Base-by-base conservation (phyloP, 2,329 filamentous ascomycete genomes). In the Emergomyces pasteurianus region DNA sequence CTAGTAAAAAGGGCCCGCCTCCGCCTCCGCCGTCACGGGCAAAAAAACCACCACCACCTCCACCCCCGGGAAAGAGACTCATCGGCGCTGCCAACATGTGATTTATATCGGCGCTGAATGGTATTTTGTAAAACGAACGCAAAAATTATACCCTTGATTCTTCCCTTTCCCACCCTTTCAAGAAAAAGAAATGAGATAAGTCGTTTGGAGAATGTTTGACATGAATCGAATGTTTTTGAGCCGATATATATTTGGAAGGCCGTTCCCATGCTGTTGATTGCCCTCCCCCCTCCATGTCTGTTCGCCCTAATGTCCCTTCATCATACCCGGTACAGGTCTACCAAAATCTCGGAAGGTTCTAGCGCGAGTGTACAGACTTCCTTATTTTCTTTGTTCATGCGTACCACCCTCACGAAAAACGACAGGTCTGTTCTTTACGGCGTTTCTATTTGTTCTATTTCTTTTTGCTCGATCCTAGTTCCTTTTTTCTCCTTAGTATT, bases 31-130 rank as follows among this genome's bases (percentile, higher is more conserved):
- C 83, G 9, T 81, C 80, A 26, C 76, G 84, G 68, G 75, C 81
- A 42, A 88, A 86, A 78, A 87, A 87, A 72, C 83, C 84, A 14
- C 81, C 82, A 26, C 83, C 85, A 62, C 83, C 83, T 43, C 85
- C 83, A 26, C 83, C 83, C 12, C 85, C 85, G 26, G 84, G 74
- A 87, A 87, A 77, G 21, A 76, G 83, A 65, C 60, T 72, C 31
- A 59, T 73, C 3, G 67, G 70, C 47, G 67, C 67, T 38, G 67
- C 63, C 2, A 66, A 70, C 60, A 63, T 63, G 50, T 72, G 65
- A 60, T 46, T 56, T 14, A 52, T 14, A 52, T 34, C 28, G 42
- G 18, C 18, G 21, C 21, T 18, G 18, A 46, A 38, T 12, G 36
- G 36, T 52, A 14, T 28, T 52, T n/a, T 34, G 23, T 31, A 18